A percentile compares a stretch with the other conserved stretches of the same genome.
Conservation (phyloP, 495 filamentous ascomycete genomes). For the Hyphodiscus hymeniophilus region DNA sequence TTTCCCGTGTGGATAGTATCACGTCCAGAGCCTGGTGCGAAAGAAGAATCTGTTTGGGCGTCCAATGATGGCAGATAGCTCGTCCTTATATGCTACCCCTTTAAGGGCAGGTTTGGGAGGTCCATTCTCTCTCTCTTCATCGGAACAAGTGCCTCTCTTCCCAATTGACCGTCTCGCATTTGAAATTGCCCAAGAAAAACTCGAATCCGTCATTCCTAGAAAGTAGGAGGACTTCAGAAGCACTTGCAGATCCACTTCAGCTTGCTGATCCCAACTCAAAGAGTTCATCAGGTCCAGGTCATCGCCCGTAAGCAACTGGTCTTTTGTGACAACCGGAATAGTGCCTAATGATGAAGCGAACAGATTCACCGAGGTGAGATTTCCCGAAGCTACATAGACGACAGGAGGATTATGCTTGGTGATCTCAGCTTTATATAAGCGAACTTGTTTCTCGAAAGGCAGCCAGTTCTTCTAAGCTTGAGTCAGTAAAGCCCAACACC, state of each 20-base stretch:
- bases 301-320: conserved; percentile 10
- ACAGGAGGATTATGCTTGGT: no score
- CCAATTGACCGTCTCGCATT: no score
- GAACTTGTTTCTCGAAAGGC: neutral
- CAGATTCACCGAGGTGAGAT: conserved; percentile 3
- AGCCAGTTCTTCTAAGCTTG: conserved; percentile 8
- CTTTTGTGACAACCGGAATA: conserved; percentile 14
- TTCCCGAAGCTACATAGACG: conserved; percentile 17
- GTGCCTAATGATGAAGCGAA: conserved; percentile 6
- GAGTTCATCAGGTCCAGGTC: conserved; percentile 5
- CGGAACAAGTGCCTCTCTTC: no score
- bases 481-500: conserved; percentile 16
- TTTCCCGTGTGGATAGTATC: no score
- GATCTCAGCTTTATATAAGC: no score
- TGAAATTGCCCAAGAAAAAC: no score
- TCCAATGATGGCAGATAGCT: no score
- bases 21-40: no score
- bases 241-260: conserved; percentile 19
- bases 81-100: no score
- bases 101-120: no score
- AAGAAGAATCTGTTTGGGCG: no score
- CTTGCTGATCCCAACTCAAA: conserved; percentile 19
- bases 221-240: conserved; percentile 17
- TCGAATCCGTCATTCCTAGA: neutral
- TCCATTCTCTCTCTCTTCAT: no score